phyloP scores from a whole-genome alignment of 1,284 basidiomycete species.

The Boletus hoseneyae region DNA sequence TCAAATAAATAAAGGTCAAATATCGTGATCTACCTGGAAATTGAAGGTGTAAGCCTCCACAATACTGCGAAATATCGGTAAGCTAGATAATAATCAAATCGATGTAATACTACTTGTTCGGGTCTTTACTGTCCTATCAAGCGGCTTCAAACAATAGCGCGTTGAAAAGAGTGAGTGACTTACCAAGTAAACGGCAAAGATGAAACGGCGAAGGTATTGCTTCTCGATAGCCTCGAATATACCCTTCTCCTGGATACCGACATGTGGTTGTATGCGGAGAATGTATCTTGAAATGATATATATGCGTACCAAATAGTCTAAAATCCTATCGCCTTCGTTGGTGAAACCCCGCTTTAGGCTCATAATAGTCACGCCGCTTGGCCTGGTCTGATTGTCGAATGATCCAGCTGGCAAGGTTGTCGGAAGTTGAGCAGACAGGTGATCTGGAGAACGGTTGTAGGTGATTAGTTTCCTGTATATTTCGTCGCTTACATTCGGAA shows the following conservation, averaged over 20 bases:
- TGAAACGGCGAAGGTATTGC: conserved; percentile 73
- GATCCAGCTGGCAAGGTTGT: conserved; percentile 17
- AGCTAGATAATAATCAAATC: conserved; percentile 21
- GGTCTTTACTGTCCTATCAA: conserved; percentile 67
- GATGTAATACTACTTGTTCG: conserved; percentile 57
- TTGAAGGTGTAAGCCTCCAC: conserved; percentile 82
- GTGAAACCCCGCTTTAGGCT: conserved; percentile 72
- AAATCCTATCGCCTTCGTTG: conserved; percentile 72
- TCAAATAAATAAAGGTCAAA: background rate
- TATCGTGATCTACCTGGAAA: conserved; percentile 54
- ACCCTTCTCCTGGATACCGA: conserved; percentile 59
- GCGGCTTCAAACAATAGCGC: background rate
- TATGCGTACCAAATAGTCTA: conserved; percentile 68
- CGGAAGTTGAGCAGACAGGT: conserved; percentile 30
- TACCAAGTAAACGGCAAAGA: conserved; percentile 80
- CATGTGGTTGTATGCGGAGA: conserved; percentile 7
- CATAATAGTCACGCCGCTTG: conserved; percentile 42
- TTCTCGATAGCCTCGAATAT: conserved; percentile 78
- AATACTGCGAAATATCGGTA: conserved; percentile 47
- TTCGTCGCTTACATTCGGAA: conserved; percentile 50
- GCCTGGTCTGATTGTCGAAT: conserved; percentile 20
- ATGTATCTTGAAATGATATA: conserved; percentile 5
- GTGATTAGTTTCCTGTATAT: background rate
- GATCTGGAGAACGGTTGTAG: conserved; percentile 19
- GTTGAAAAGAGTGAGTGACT: conserved; percentile 20